Evolutionary conservation across 2,329 filamentous ascomycete genomes (phyloP).

Genomic region (Didymella exigua): DNA sequence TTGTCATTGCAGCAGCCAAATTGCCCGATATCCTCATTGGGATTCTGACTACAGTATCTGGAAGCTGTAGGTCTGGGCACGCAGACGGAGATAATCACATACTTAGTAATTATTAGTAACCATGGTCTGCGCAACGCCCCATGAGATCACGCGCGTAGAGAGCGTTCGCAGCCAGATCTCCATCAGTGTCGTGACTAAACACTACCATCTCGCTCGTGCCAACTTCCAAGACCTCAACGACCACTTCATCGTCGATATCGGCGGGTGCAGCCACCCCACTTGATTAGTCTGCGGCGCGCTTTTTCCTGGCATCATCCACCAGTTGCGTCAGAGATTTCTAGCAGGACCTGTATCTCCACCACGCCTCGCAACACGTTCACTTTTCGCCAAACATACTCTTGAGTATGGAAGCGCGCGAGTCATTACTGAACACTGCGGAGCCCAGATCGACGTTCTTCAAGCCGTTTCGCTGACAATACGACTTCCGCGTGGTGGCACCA

Average conservation of each 20-base stretch:
- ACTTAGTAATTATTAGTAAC: background rate
- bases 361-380: background rate
- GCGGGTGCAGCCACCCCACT: background rate
- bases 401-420: constrained; percentile 14
- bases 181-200: background rate
- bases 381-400: background rate
- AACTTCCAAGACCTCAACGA: background rate
- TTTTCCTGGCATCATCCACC: constrained; percentile 7
- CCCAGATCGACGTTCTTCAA: constrained; percentile 11
- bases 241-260: constrained; percentile 2
- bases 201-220: background rate
- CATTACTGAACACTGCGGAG: background rate
- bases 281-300: constrained; percentile 3
- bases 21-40: too few species aligned
- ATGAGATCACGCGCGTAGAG: too few species aligned
- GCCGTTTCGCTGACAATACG: constrained; percentile 10
- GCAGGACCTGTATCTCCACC: background rate
- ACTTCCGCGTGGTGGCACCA: background rate
- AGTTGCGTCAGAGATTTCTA: constrained; percentile 16
- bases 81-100: too few species aligned
- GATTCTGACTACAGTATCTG: too few species aligned
- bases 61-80: too few species aligned
- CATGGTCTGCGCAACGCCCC: background rate
- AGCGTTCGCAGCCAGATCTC: too few species aligned
- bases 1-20: too few species aligned